Percentiles rank a stretch among this genome's conserved stretches.
Conservation (phyloP, 148 eudicot species). For the Diospyros kaki region DNA sequence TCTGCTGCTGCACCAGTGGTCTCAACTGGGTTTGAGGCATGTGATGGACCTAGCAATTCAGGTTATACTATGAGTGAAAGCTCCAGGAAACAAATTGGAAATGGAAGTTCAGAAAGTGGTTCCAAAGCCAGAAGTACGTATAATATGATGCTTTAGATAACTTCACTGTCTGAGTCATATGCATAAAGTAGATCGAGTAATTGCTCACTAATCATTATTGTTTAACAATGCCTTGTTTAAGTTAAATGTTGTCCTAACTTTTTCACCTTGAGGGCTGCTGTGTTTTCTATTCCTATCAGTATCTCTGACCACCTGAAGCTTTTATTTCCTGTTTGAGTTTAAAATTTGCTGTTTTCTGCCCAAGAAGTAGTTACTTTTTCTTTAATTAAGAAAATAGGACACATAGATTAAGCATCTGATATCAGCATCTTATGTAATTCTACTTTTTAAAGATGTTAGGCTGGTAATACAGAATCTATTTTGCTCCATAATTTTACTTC, state of each 20-base stretch:
- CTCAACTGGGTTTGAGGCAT: constrained; percentile 34
- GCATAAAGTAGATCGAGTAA: background rate
- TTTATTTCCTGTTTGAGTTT: background rate
- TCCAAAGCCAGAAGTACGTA: constrained; percentile 25
- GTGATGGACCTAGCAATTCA: constrained; percentile 34
- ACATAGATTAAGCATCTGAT: background rate
- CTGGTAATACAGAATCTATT: background rate
- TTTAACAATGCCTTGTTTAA: background rate
- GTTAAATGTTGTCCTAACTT: background rate
- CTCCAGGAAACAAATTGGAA: constrained; percentile 28
- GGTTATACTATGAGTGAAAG: constrained; percentile 30
- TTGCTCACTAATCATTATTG: background rate
- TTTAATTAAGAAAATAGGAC: background rate
- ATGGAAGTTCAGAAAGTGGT: constrained; percentile 26
- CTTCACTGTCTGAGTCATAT: background rate
- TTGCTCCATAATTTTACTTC: background rate
- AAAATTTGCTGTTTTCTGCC: background rate
- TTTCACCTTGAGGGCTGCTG: background rate
- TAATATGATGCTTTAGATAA: background rate
- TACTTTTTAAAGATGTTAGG: background rate
- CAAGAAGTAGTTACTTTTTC: background rate
- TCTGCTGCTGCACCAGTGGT: constrained; percentile 40
- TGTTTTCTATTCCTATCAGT: background rate
- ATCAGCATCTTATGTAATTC: background rate
- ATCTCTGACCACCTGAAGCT: background rate